phyloP scores from a whole-genome alignment of 2,329 filamentous ascomycete species.

The Ophiocordyceps robertsii region DNA sequence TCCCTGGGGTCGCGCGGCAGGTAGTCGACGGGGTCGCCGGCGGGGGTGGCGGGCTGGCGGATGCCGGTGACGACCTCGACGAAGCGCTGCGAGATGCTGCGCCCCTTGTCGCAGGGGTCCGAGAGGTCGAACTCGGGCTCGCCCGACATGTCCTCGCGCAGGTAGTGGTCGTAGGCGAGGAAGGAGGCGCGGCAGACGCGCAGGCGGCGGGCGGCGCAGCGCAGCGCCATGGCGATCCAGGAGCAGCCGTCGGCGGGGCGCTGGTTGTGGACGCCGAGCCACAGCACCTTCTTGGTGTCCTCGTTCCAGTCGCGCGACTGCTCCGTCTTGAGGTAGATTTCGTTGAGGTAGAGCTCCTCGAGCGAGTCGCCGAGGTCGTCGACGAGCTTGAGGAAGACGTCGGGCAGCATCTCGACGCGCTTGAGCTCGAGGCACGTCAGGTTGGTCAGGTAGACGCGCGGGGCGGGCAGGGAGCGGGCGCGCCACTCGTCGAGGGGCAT shows the following conservation, averaged over 20 bases:
- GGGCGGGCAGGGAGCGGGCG: slow-evolving; percentile 22
- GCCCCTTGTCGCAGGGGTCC: slow-evolving; percentile 26
- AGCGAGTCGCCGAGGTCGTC: slow-evolving; percentile 24
- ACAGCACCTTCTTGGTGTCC: slow-evolving; percentile 22
- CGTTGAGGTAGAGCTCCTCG: slow-evolving; percentile 30
- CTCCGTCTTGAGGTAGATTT: slow-evolving; percentile 29
- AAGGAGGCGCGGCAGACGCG: slow-evolving; percentile 28
- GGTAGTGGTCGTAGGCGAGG: slow-evolving; percentile 28
- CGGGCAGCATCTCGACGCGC: slow-evolving; percentile 23
- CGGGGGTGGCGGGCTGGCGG: slow-evolving; percentile 19
- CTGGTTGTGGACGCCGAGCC: slow-evolving; percentile 31
- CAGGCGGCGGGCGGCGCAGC: slow-evolving; percentile 20
- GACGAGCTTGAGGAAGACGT: slow-evolving; percentile 19
- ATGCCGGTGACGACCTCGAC: slow-evolving; percentile 30
- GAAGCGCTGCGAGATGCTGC: slow-evolving; percentile 30
- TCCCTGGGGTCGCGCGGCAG: slow-evolving; percentile 13
- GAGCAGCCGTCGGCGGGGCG: slow-evolving; percentile 20
- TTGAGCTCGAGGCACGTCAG: slow-evolving; percentile 31
- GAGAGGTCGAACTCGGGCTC: slow-evolving; percentile 23
- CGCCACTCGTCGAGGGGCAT: slow-evolving; percentile 25
- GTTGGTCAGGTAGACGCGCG: slow-evolving; percentile 19
- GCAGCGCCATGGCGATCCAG: slow-evolving; percentile 30
- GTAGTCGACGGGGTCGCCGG: slow-evolving; percentile 20
- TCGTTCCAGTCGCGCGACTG: slow-evolving; percentile 20
- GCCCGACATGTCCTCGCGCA: slow-evolving; percentile 15